Evolutionary conservation across 2,329 filamentous ascomycete genomes (phyloP).

Genomic region (Stylonectria norvegica): DNA sequence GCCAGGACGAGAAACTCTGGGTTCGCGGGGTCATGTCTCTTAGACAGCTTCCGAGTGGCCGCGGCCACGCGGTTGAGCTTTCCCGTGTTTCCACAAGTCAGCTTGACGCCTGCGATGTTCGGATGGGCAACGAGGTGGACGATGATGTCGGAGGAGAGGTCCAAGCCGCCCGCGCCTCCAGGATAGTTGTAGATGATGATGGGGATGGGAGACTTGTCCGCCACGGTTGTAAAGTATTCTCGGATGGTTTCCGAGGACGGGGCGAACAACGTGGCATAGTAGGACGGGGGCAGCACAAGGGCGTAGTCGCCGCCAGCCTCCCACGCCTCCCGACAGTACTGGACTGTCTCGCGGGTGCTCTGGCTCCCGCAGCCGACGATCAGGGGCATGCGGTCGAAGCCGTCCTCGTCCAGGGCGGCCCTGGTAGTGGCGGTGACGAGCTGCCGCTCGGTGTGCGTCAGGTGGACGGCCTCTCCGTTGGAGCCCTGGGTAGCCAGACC

Average conservation of each 20-base stretch:
- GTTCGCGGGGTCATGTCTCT: slow-evolving; percentile 6
- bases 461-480: slow-evolving; percentile 79
- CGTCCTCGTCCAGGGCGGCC: slow-evolving; percentile 61
- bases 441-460: slow-evolving; percentile 67
- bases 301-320: slow-evolving; percentile 70
- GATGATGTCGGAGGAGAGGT: slow-evolving; percentile 62
- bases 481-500: slow-evolving; percentile 76
- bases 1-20: slow-evolving; percentile 64
- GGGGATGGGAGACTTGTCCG: slow-evolving; percentile 60
- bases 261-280: slow-evolving; percentile 67
- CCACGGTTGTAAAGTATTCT: slow-evolving; percentile 64
- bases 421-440: slow-evolving; percentile 68
- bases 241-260: slow-evolving; percentile 50
- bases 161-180: slow-evolving; percentile 59
- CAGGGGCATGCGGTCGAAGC: slow-evolving; percentile 63
- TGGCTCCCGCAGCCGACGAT: slow-evolving; percentile 75
- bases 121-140: slow-evolving; percentile 57
- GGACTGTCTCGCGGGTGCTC: slow-evolving; percentile 69
- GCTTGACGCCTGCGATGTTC: slow-evolving; percentile 66
- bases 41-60: slow-evolving; percentile 46
- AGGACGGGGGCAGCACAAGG: slow-evolving; percentile 71
- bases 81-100: slow-evolving; percentile 68
- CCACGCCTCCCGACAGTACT: slow-evolving; percentile 65
- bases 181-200: slow-evolving; percentile 70
- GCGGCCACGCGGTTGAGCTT: slow-evolving; percentile 63